Base-by-base conservation (phyloP, 1,284 basidiomycete species). In the Sanghuangporus baumii region DNA sequence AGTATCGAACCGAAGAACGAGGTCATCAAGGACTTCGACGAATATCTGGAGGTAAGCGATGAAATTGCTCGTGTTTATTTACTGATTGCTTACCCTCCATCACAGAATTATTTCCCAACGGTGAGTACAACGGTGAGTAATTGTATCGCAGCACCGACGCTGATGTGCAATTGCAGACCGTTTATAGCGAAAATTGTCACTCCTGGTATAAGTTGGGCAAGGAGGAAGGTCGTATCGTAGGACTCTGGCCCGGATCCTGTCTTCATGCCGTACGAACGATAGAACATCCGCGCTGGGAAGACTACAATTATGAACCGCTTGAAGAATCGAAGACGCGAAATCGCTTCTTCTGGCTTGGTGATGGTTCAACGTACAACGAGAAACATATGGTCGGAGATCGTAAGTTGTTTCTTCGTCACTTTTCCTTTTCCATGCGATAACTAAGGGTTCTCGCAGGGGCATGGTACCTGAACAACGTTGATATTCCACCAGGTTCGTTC, bases 171-270 rank as follows among this genome's bases (percentile, higher is more conserved):
- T 51, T 36, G 12, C 59, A 86, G 82, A 85, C 83, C 2, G 83
- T 87, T 1, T 87, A 79, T 69, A 78, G 78, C 40, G 79, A 80
- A 60, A 80, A 81, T 62, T 87, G 86, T 67, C 75, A 79, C 5
- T 84, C 84, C 2, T 89, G 87, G 87, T 88, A 88, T 68, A 88
- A 88, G 70, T 75, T 74, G 52, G 84, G 84, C 3, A 80, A 80
- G 64, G 78, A 79, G 66, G 82, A 85, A 62, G 85, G 86, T 2
- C 76, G 81, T 1, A 74, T 87, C 2, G 77, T 78, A 20, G 84
- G 76, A 0, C 72, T 88, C 3, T 88, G 83, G 83, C 86, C 85
- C 26, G 84, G 84, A 11, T 85, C 85, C 0, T 75, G 76, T 54
- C 72, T 85, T 16, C 84, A 86, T 61, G 81, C 80, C 1, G 73